Evolutionary conservation across 176 grass and related monocot genomes (phyloP), one percentile per base, ranked within the genome.

Genomic region (Guadua angustifolia): DNA sequence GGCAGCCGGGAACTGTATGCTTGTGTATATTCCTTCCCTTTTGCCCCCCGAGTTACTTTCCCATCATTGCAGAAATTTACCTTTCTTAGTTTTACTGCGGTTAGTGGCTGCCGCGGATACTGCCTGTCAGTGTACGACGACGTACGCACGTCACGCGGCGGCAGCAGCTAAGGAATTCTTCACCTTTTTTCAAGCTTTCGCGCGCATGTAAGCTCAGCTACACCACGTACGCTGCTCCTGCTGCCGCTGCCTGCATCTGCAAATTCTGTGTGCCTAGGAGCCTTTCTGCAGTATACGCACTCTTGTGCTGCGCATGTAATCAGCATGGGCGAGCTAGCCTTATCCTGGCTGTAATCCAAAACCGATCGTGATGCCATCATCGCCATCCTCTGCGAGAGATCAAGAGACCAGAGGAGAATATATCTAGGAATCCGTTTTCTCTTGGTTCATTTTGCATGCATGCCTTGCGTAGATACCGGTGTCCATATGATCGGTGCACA

Each of bases 21-120:
- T 43, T 42, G 83, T 79, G 75, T 59, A 78, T 85, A 78, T 89
- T 86, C 81, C 77, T 11, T 0, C 63, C 89, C 86, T 94, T 88
- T 89, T 92, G 88, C 86, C 73, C 13, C 53, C 47, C 62, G 5
- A 65, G 39, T 92, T 86, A 65, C 90, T 94, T 94, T 92, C 90
- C 72, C 72, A 85, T 86, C 78, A 89, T 92, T 92, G 84, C 89
- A 85, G 90, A 94, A 92, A 92, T 90, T 84, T 77, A 87, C 86
- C 85, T 89, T 94, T 87, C 52, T 59, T 47, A 60, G 46, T 83
- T 90, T 90, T 92, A 92, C 90, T 90, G 73, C 84, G 52, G 74
- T 8, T 62, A 57, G 69, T 79, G 73, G 39, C 56, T 39, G 57
- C 56, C 66, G n/a, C 25, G 26, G 55, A 78, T 73, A 62, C 74